These are phyloP conservation scores for Ceriops zippeliana DNA, from an alignment of 345 rosid genomes.

Conservation along the genomic window DNA sequence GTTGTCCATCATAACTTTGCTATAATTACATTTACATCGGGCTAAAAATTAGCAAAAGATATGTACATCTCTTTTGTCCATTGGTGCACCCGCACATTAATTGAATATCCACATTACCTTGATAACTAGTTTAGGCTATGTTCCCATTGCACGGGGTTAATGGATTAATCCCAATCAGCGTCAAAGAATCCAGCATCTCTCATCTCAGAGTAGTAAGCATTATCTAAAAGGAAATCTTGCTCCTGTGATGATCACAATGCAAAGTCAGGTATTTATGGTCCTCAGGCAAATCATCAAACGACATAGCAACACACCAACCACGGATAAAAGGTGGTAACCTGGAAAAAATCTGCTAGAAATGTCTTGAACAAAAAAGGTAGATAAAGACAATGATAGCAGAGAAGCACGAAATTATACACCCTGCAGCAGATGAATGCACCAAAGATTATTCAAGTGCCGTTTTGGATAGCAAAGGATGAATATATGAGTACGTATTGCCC, in stretches of 20 bases:
- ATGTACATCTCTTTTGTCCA: too few relatives aligned
- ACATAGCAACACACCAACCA: neutral
- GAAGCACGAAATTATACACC: constrained; percentile 31
- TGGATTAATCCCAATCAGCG: constrained; percentile 38
- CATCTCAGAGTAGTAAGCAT: constrained; percentile 48
- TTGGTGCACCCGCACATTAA: too few relatives aligned
- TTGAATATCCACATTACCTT: too few relatives aligned
- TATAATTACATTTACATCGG: too few relatives aligned
- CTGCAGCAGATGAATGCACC: constrained; percentile 24
- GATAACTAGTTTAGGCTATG: neutral
- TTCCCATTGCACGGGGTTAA: neutral
- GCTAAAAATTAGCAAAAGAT: too few relatives aligned
- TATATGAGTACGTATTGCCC: neutral
- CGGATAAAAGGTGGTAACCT: constrained; percentile 14
- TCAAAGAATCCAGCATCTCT: constrained; percentile 50
- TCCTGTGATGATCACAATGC: constrained; percentile 18
- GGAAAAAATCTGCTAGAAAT: constrained; percentile 45
- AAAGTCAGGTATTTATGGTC: neutral
- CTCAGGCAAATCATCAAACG: neutral
- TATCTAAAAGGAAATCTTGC: constrained; percentile 43
- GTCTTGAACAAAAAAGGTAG: constrained; percentile 37
- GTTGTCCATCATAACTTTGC: too few relatives aligned
- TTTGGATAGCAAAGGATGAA: neutral
- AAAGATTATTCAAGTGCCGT: neutral
- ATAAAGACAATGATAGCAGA: constrained; percentile 37